Percentiles rank a stretch among this genome's conserved stretches.
Evolutionary conservation across 768 basidiomycete genomes (phyloP).

Genomic region (Lactifluus rugatus): DNA sequence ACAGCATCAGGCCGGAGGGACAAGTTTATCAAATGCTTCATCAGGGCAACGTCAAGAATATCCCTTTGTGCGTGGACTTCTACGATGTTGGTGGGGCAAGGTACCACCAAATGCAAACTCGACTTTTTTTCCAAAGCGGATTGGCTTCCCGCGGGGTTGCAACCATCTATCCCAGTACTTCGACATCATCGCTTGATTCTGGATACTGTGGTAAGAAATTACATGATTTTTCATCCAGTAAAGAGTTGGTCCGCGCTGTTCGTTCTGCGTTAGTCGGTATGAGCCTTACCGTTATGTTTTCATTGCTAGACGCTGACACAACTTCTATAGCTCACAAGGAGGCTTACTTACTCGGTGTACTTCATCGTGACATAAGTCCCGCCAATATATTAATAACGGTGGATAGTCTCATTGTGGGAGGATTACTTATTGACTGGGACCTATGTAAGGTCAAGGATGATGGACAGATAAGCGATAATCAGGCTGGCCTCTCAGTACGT

Average conservation of each 20-base stretch:
- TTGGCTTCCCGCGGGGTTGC: too few relatives aligned
- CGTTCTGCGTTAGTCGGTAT: background rate
- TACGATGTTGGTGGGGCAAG: too few relatives aligned
- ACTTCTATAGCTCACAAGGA: background rate
- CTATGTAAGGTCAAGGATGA: background rate
- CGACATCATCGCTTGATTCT: too few relatives aligned
- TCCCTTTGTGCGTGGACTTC: too few relatives aligned
- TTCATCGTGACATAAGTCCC: slow-evolving; percentile 5
- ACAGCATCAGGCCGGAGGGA: too few relatives aligned
- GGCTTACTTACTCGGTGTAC: background rate
- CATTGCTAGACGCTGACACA: background rate
- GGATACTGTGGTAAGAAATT: too few relatives aligned
- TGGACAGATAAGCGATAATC: background rate
- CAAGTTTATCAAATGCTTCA: too few relatives aligned
- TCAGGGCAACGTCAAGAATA: too few relatives aligned
- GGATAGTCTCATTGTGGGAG: background rate
- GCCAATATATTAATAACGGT: background rate
- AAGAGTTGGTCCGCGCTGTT: background rate
- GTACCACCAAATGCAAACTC: too few relatives aligned
- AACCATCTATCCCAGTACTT: too few relatives aligned
- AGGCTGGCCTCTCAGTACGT: background rate
- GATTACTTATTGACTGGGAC: background rate
- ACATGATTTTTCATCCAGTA: background rate
- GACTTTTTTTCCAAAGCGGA: too few relatives aligned
- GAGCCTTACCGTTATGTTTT: background rate